These are phyloP conservation scores for Saprolegnia parasitica DNA, from an alignment of 352 stramenopile genomes.

Conservation along the genomic window DNA sequence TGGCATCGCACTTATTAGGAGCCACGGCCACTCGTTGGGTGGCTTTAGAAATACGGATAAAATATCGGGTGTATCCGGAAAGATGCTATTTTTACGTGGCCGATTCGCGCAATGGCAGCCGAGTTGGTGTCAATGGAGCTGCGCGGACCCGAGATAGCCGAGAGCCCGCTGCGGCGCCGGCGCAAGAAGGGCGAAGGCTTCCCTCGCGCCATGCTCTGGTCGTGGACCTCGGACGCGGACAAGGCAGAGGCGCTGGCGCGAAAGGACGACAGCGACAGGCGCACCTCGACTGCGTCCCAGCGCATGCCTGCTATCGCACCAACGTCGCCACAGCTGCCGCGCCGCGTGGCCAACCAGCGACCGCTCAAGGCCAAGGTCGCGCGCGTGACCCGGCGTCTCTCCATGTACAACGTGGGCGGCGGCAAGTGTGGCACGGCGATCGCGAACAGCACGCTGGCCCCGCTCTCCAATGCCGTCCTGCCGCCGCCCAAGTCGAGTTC, in stretches of 20 bases:
- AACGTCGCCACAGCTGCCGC: not conserved
- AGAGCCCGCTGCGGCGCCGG: not conserved
- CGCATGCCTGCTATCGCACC: not conserved
- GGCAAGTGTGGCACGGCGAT: not conserved
- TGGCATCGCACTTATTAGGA: not conserved
- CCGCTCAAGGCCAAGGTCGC: not conserved
- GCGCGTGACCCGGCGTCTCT: conserved; percentile 2
- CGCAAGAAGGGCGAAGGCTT: conserved; percentile 35
- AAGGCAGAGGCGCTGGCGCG: not conserved
- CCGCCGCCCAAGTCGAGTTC: not conserved
- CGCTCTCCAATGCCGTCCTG: not conserved
- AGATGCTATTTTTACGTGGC: not conserved
- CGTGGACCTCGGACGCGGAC: conserved; percentile 36
- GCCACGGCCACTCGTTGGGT: not conserved
- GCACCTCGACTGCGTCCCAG: conserved; percentile 31
- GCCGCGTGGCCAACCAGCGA: not conserved
- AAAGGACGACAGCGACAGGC: conserved; percentile 28
- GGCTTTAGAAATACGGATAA: not conserved
- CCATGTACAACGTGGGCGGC: not conserved
- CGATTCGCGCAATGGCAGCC: conserved; percentile 30
- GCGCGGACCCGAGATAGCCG: not conserved
- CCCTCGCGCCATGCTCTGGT: conserved; percentile 56
- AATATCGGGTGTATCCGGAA: not conserved
- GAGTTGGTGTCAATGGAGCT: conserved; percentile 20
- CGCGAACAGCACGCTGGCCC: not conserved